These are phyloP conservation scores for Chenopodium berlandieri DNA, from an alignment of 148 eudicot genomes.

Conservation along the genomic window DNA sequence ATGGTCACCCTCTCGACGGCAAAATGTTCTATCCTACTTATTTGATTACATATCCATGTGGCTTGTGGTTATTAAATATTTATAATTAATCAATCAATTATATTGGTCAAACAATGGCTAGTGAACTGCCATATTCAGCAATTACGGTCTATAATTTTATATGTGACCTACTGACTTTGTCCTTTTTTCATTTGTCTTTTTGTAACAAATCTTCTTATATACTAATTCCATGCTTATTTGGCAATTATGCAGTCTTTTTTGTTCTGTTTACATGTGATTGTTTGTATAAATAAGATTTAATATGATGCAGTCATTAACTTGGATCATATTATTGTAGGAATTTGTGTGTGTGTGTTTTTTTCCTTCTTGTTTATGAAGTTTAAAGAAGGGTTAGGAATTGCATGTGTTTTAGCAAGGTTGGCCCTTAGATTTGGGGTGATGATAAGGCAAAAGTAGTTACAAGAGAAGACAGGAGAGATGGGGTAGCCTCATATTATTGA, in stretches of 20 bases:
- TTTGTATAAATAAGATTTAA: background rate
- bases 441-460: too few species aligned
- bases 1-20: conserved; percentile 23
- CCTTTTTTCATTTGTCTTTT: conserved; percentile 8
- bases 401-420: too few species aligned
- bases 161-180: conserved; percentile 14
- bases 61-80: background rate
- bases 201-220: background rate
- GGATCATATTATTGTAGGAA: background rate
- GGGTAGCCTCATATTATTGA: background rate
- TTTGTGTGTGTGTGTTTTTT: background rate
- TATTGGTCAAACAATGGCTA: background rate
- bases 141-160: background rate
- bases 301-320: background rate
- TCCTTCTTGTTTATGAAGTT: background rate
- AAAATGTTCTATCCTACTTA: conserved; percentile 19
- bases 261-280: background rate
- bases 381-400: background rate
- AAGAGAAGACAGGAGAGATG: background rate
- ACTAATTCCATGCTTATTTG: background rate
- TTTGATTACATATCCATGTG: conserved; percentile 12
- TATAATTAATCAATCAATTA: background rate
- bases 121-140: background rate
- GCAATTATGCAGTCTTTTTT: background rate
- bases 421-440: too few species aligned